Percentiles rank a stretch among this genome's conserved stretches.
phyloP scores from a whole-genome alignment of 2,329 filamentous ascomycete genomes.

The Alternaria sp. region DNA sequence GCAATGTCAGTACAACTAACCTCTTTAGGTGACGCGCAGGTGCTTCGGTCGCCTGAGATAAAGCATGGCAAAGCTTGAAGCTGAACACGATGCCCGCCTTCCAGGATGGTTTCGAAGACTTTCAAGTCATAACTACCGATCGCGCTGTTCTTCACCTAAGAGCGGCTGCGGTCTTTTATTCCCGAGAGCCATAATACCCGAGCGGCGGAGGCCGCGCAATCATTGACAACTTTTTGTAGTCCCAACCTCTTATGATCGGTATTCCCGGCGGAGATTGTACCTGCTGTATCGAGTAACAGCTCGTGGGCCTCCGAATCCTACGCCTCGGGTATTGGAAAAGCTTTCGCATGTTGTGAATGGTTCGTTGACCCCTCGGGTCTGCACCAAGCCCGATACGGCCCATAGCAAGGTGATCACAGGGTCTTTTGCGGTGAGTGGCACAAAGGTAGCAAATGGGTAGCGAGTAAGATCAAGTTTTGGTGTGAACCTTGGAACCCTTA shows the following conservation, averaged over 20 bases:
- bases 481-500: slow-evolving; percentile 1
- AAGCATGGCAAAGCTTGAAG: slow-evolving; percentile 24
- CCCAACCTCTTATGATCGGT: not conserved
- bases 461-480: not conserved
- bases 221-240: not conserved
- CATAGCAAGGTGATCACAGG: slow-evolving; percentile 16
- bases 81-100: not conserved
- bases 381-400: slow-evolving; percentile 5
- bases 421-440: slow-evolving; percentile 7
- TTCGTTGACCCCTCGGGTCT: not conserved
- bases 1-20: slow-evolving; percentile 4
- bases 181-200: not conserved
- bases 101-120: not conserved
- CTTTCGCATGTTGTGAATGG: slow-evolving; percentile 11
- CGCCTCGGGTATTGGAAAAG: not conserved
- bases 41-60: slow-evolving; percentile 7
- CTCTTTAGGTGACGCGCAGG: not conserved
- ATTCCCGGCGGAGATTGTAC: slow-evolving; percentile 5
- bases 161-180: not conserved
- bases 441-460: not conserved
- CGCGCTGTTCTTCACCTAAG: not conserved
- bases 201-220: not conserved
- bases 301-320: slow-evolving; percentile 4
- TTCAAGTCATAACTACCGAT: not conserved
- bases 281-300: slow-evolving; percentile 8